Percentiles rank a stretch among this genome's conserved stretches.
Conservation (phyloP, 139 green algal genomes). For the Coelastrella sp. region DNA sequence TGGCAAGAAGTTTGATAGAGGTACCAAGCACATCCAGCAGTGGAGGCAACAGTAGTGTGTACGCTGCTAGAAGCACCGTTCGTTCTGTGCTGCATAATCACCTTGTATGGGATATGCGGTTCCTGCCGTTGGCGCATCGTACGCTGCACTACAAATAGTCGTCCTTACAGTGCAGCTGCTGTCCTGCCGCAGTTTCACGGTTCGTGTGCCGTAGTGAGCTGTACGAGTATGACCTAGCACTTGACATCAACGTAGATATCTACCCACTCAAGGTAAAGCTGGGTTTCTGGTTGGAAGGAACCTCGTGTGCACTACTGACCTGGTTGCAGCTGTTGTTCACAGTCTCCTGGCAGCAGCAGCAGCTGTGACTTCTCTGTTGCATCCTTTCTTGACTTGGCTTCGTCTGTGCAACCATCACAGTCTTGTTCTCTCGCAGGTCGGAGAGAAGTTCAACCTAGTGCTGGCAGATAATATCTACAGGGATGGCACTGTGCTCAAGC, state of each 20-base stretch:
- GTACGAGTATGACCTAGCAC: slow-evolving; percentile 92
- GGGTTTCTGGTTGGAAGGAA: no score
- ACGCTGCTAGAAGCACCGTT: no score
- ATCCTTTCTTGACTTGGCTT: neutral
- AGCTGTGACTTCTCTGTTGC: slow-evolving; percentile 6
- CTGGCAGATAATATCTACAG: slow-evolving; percentile 88
- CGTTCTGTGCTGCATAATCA: no score
- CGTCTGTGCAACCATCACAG: no score
- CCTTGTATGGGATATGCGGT: no score
- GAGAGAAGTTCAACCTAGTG: slow-evolving; percentile 88
- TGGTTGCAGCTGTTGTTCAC: neutral
- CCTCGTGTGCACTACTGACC: no score
- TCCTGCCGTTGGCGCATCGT: no score
- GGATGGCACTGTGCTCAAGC: slow-evolving; percentile 70
- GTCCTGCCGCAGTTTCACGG: slow-evolving; percentile 80
- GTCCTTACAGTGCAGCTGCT: neutral
- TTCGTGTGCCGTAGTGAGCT: slow-evolving; percentile 85
- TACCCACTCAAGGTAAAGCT: slow-evolving; percentile 89
- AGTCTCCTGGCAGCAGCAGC: neutral
- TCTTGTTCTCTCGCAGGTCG: slow-evolving; percentile 53
- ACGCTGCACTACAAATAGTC: neutral
- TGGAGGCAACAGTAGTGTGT: no score
- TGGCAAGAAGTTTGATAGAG: slow-evolving; percentile 98
- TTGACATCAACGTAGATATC: slow-evolving; percentile 96
- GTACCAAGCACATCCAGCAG: no score